Percentiles rank a stretch among this genome's conserved stretches.
Conservation (phyloP, 1,139 yeast species). For the Kazachstania sp. region DNA sequence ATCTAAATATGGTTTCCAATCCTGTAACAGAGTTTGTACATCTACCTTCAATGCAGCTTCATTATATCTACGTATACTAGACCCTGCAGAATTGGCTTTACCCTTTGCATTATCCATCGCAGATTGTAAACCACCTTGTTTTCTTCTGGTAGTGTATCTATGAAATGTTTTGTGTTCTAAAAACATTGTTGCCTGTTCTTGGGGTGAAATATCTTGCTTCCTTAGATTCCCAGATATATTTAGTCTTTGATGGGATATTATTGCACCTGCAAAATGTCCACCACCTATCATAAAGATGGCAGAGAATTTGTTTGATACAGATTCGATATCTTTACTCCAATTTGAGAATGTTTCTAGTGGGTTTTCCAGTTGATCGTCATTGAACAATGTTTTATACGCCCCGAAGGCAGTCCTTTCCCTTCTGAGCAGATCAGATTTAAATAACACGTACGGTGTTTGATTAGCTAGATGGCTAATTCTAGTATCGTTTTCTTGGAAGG, state of each 20-base stretch:
- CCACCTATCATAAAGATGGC: slow-evolving; percentile 94
- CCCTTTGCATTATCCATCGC: slow-evolving; percentile 90
- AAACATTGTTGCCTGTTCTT: slow-evolving; percentile 56
- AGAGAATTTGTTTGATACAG: slow-evolving; percentile 34
- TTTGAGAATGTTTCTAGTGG: slow-evolving; percentile 27
- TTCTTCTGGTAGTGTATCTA: slow-evolving; percentile 89
- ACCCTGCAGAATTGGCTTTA: slow-evolving; percentile 95
- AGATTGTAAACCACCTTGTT: slow-evolving; percentile 96
- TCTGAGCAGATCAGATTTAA: slow-evolving; percentile 42
- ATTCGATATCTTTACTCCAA: slow-evolving; percentile 25
- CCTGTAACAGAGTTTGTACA: slow-evolving; percentile 53
- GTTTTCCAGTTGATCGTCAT: slow-evolving; percentile 34
- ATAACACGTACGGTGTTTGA: slow-evolving; percentile 53
- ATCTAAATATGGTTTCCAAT: slow-evolving; percentile 55
- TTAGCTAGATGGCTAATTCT: slow-evolving; percentile 46
- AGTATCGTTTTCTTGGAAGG: not conserved
- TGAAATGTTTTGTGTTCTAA: slow-evolving; percentile 81
- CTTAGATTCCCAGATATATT: slow-evolving; percentile 43
- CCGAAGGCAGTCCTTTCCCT: slow-evolving; percentile 45
- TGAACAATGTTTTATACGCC: slow-evolving; percentile 59
- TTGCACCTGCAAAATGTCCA: slow-evolving; percentile 96
- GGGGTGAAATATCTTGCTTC: slow-evolving; percentile 37
- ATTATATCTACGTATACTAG: slow-evolving; percentile 78
- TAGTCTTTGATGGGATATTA: slow-evolving; percentile 59
- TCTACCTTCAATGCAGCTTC: slow-evolving; percentile 78